These are phyloP conservation scores for Hippophae rhamnoides DNA, from an alignment of 306 rosid genomes.

Conservation along the genomic window DNA sequence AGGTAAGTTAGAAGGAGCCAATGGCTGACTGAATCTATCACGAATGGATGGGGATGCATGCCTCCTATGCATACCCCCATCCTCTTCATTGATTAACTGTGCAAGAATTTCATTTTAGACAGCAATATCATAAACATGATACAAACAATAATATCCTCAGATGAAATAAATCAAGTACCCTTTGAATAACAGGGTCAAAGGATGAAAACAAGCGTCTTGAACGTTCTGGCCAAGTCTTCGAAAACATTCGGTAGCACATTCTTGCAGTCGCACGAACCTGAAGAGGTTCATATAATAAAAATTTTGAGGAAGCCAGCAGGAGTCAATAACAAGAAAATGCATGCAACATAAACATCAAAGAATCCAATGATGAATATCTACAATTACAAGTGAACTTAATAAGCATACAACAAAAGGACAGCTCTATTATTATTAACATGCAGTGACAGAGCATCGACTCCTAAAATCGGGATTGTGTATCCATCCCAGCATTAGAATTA, in stretches of 20 bases:
- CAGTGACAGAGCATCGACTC: background rate
- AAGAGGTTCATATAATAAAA: conserved; percentile 24
- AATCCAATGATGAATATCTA: no score
- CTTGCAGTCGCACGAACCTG: conserved; percentile 97
- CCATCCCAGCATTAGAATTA: no score
- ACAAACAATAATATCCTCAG: conserved; percentile 17
- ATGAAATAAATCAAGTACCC: conserved; percentile 47
- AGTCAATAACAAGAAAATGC: background rate
- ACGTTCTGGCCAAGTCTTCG: conserved; percentile 98
- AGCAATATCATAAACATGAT: conserved; percentile 9
- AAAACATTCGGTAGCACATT: conserved; percentile 91
- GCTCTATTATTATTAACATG: background rate
- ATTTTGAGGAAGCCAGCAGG: conserved; percentile 5
- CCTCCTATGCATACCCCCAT: conserved; percentile 87
- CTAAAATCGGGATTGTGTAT: background rate
- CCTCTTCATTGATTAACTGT: conserved; percentile 98
- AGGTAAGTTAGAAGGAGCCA: conserved; percentile 59
- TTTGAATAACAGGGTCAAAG: conserved; percentile 90
- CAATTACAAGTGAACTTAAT: background rate
- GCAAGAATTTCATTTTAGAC: conserved; percentile 16
- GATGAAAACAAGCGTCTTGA: conserved; percentile 72
- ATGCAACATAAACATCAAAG: background rate
- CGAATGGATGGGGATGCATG: conserved; percentile 89
- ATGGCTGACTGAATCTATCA: conserved; percentile 69
- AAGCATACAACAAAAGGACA: background rate